Conservation (phyloP, 2,329 filamentous ascomycete species). For the Cladosporium austrohemisphaericum region DNA sequence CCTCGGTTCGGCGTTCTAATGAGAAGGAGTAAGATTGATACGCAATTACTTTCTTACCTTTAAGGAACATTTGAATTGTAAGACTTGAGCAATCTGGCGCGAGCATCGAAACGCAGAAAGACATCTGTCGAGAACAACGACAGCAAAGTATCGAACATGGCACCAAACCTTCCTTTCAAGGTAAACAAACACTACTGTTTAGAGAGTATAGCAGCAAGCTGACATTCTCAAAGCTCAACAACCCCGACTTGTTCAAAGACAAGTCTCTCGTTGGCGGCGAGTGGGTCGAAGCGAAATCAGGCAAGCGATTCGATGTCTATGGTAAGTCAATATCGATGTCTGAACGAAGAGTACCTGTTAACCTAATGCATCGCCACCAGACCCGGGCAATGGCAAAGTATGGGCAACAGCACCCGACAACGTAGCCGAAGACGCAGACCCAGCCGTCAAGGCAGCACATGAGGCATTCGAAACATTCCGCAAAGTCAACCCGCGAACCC, state of each 20-base stretch:
- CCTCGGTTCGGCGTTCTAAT: not conserved
- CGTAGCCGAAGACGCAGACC: slow-evolving; percentile 57
- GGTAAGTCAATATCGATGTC: slow-evolving; percentile 39
- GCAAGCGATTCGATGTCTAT: slow-evolving; percentile 55
- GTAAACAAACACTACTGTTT: too few relatives aligned
- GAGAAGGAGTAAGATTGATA: not conserved
- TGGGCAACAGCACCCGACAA: slow-evolving; percentile 48
- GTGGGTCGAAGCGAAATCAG: slow-evolving; percentile 55
- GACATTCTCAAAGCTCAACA: slow-evolving; percentile 44
- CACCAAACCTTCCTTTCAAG: slow-evolving; percentile 42
- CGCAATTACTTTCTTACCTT: not conserved
- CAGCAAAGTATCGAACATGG: slow-evolving; percentile 23
- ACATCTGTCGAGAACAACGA: slow-evolving; percentile 8
- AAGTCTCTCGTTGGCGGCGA: slow-evolving; percentile 53
- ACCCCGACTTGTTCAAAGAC: slow-evolving; percentile 52
- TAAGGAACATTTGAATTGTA: not conserved
- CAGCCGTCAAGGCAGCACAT: slow-evolving; percentile 57
- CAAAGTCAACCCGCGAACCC: slow-evolving; percentile 57
- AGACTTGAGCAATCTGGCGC: slow-evolving; percentile 17
- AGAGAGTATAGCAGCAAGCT: too few relatives aligned
- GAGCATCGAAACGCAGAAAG: slow-evolving; percentile 19
- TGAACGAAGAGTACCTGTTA: too few relatives aligned
- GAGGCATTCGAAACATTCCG: slow-evolving; percentile 59
- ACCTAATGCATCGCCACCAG: too few relatives aligned
- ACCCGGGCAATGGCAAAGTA: slow-evolving; percentile 48